Evolutionary conservation across 352 stramenopile genomes (phyloP).

Genomic region (Phytophthora tentaculata): DNA sequence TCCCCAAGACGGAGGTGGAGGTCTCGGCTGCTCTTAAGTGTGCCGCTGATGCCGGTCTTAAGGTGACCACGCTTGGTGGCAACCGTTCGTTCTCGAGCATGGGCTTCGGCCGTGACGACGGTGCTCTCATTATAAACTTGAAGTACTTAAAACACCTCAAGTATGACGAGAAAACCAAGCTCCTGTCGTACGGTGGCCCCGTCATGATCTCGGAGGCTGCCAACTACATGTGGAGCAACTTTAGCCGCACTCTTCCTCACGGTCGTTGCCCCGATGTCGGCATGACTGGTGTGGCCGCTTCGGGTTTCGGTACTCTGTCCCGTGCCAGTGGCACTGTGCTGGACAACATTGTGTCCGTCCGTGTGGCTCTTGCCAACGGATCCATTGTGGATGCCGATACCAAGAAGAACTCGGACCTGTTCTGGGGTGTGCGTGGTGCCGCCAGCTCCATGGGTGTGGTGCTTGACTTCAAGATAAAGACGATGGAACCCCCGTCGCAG

Average conservation of each 20-base stretch:
- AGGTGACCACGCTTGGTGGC: constrained; percentile 34
- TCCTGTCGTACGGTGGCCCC: constrained; percentile 31
- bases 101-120: constrained; percentile 36
- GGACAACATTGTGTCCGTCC: constrained; percentile 33
- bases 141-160: constrained; percentile 30
- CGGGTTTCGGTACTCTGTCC: constrained; percentile 19
- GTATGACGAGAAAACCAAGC: constrained; percentile 20
- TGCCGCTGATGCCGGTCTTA: constrained; percentile 25
- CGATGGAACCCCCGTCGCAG: constrained; percentile 17
- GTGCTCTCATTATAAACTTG: constrained; percentile 34
- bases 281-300: constrained; percentile 29
- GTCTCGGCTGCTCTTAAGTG: constrained; percentile 31
- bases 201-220: constrained; percentile 12
- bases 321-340: constrained; percentile 27
- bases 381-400: constrained; percentile 29
- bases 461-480: constrained; percentile 34
- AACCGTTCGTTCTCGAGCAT: constrained; percentile 12
- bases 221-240: constrained; percentile 27
- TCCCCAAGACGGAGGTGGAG: constrained; percentile 27
- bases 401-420: constrained; percentile 32
- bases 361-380: constrained; percentile 32
- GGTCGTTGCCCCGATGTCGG: constrained; percentile 35
- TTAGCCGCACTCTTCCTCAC: constrained; percentile 26
- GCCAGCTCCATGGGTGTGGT: constrained; percentile 15
- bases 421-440: neutral